Base-by-base conservation (phyloP, 805 yeast species). In the Phaffomyces thermotolerans region DNA sequence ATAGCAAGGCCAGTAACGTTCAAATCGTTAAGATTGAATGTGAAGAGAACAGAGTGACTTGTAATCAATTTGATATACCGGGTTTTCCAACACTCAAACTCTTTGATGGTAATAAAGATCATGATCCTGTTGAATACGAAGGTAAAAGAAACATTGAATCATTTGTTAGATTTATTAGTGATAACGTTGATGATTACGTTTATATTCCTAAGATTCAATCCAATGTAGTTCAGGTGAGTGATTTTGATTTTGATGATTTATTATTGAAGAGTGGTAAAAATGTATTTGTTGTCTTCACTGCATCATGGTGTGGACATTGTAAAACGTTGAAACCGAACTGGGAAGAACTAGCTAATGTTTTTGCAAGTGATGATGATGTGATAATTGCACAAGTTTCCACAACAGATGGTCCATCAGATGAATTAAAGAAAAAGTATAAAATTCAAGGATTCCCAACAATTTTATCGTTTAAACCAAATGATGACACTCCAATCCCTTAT, bases 51-150 rank as follows among this genome's bases (percentile, higher is more conserved):
- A 97, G 91, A 63, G 87, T 88, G 42, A 82, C 79, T 44, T 71
- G 76, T 31, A 64, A 66, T 37, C 73, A 72, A 54, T 83, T 85
- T 53, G 81, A 77, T 37, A 81, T 93, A 55, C 71, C 74, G 53
- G 96, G 97, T 42, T 93, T 86, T 76, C 99, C 99, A 65, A 90
- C 98, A 39, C 67, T 93, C 52, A 76, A 83, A 62, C 71, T 91
- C 46, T 93, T 81, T 75, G 96, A 95, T 51, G 82, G 84, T 46
- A 76, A 76, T 58, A 75, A 49, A 38, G 40, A 76, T 60, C 68
- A 73, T 42, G 69, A 72, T 40, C 89, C 91, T 37, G 64, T 89
- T 45, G 69, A 71, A 20, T 91, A 69, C 67, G 68, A 71, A 39
- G 85, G 87, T 43, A 65, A 72, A 36, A 86, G 98, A 73, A 79